Evolutionary conservation across 2,329 filamentous ascomycete genomes (phyloP).

Genomic region (Fusarium sp.): DNA sequence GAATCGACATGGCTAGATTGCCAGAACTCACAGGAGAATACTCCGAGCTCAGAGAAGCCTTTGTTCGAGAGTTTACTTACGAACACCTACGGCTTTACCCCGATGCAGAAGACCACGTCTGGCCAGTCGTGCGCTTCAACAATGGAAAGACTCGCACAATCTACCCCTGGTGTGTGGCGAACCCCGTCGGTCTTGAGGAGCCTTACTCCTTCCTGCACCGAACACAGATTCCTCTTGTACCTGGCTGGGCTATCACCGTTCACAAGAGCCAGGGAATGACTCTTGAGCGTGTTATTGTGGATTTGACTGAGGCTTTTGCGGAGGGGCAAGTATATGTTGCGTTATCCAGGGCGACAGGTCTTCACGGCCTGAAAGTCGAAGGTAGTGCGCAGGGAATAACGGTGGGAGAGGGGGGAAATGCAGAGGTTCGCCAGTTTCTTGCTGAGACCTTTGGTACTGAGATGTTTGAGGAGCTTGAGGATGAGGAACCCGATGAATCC

Average conservation of each 20-base stretch:
- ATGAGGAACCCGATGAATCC: rapidly evolving
- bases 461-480: neutral
- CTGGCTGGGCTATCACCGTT: slow-evolving; percentile 72
- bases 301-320: slow-evolving; percentile 65
- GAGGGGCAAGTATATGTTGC: slow-evolving; percentile 70
- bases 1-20: neutral
- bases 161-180: slow-evolving; percentile 62
- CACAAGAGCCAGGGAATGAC: slow-evolving; percentile 74
- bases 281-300: slow-evolving; percentile 67
- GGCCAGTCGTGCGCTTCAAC: slow-evolving; percentile 60
- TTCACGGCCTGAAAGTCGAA: slow-evolving; percentile 34
- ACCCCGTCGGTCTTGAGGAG: slow-evolving; percentile 57
- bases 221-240: slow-evolving; percentile 69
- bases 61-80: neutral
- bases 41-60: neutral
- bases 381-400: neutral
- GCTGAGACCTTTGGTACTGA: neutral
- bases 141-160: slow-evolving; percentile 60
- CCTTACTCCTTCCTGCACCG: slow-evolving; percentile 63
- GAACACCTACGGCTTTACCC: neutral
- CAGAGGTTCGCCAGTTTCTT: neutral
- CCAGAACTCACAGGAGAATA: neutral
- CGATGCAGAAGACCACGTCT: neutral
- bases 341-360: slow-evolving; percentile 37
- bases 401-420: neutral